Conservation (phyloP, 2,329 filamentous ascomycete species). For the Xylaria sp. region DNA sequence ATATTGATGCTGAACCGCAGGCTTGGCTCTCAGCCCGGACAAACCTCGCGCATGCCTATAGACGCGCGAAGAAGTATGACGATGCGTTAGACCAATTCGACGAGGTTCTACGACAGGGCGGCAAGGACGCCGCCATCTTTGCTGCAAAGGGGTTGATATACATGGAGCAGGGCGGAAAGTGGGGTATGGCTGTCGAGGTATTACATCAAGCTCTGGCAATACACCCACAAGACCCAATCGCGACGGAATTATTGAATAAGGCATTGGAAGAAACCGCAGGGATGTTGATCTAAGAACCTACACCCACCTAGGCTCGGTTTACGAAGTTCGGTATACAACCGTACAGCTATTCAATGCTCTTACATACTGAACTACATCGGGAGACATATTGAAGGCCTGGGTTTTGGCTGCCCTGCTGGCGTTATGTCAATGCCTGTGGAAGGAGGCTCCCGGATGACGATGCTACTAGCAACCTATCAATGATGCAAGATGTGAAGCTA, state of each 20-base stretch:
- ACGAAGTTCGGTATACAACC: neutral
- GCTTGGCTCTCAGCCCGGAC: conserved; percentile 86
- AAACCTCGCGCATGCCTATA: conserved; percentile 89
- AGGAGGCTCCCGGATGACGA: neutral
- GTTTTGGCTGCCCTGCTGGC: neutral
- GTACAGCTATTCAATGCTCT: neutral
- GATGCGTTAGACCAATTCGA: conserved; percentile 85
- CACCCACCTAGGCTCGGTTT: neutral
- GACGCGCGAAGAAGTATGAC: conserved; percentile 74
- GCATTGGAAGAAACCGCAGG: conserved; percentile 72
- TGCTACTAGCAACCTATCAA: neutral
- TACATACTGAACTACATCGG: neutral
- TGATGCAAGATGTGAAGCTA: neutral
- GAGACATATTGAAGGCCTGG: neutral
- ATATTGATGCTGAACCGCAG: conserved; percentile 82
- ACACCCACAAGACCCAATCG: conserved; percentile 81
- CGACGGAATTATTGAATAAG: conserved; percentile 79
- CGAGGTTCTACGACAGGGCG: conserved; percentile 83
- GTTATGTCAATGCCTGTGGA: neutral
- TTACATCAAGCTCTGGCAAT: conserved; percentile 87
- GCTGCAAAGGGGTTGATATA: conserved; percentile 85
- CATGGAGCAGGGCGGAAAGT: conserved; percentile 74
- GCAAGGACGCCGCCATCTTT: conserved; percentile 82
- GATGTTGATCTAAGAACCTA: conserved; percentile 37
- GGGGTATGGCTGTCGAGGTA: conserved; percentile 80